These are phyloP conservation scores for Penicillium sp. DNA, from an alignment of 2,329 filamentous ascomycete species.

Conservation along the genomic window DNA sequence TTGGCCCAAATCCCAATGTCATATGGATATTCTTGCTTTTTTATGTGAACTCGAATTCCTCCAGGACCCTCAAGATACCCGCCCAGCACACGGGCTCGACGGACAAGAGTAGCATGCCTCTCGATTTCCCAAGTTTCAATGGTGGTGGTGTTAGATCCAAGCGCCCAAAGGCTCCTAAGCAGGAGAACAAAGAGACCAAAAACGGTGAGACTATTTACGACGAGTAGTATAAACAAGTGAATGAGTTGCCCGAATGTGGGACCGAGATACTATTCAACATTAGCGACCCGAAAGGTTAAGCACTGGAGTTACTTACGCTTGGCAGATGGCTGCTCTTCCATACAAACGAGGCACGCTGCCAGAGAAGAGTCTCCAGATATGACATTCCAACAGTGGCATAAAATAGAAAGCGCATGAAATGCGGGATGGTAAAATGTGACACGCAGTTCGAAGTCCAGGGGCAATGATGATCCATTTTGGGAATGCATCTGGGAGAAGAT, in stretches of 20 bases:
- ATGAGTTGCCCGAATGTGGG: slow-evolving; percentile 52
- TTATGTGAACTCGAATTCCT: slow-evolving; percentile 53
- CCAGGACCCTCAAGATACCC: slow-evolving; percentile 59
- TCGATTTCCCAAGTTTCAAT: slow-evolving; percentile 64
- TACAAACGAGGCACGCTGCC: slow-evolving; percentile 49
- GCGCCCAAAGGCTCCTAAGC: slow-evolving; percentile 53
- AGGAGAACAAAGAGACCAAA: slow-evolving; percentile 57
- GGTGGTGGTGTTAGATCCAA: slow-evolving; percentile 59
- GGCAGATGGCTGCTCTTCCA: slow-evolving; percentile 58
- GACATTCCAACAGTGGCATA: slow-evolving; percentile 58
- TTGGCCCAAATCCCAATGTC: slow-evolving; percentile 63
- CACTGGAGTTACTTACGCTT: slow-evolving; percentile 46
- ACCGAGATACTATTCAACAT: slow-evolving; percentile 54
- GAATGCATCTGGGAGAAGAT: slow-evolving; percentile 52
- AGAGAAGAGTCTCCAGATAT: slow-evolving; percentile 57
- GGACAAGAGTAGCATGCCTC: slow-evolving; percentile 47
- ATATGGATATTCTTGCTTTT: slow-evolving; percentile 63
- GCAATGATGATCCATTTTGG: slow-evolving; percentile 67
- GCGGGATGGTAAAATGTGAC: slow-evolving; percentile 63
- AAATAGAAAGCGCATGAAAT: slow-evolving; percentile 63
- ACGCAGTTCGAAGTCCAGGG: slow-evolving; percentile 67
- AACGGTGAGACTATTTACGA: slow-evolving; percentile 56
- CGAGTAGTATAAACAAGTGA: slow-evolving; percentile 55
- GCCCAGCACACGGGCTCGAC: slow-evolving; percentile 50
- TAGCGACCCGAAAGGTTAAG: background rate